A percentile compares a stretch with the other conserved stretches of the same genome.
These are phyloP conservation scores for Cucurbita pepo DNA, from an alignment of 306 rosid genomes.

Conservation along the genomic window DNA sequence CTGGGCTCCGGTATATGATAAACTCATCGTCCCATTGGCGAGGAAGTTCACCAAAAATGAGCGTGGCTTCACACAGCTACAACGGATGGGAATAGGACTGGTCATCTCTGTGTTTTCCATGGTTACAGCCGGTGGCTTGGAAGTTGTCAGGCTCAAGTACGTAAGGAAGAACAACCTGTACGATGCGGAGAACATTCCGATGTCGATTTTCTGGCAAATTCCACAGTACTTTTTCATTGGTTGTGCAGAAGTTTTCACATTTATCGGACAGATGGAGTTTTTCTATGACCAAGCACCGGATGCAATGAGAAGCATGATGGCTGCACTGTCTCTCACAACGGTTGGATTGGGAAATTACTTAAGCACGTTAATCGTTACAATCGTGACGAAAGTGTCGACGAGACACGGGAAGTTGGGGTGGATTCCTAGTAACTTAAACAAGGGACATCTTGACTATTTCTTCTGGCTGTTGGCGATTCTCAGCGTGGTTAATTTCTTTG, in stretches of 20 bases:
- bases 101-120: constrained; percentile 44
- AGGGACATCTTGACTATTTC: constrained; percentile 74
- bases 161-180: constrained; percentile 38
- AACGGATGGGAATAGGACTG: constrained; percentile 73
- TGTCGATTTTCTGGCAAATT: constrained; percentile 82
- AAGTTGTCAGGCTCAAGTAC: constrained; percentile 34
- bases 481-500: constrained; percentile 42
- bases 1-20: constrained; percentile 57
- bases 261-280: constrained; percentile 53
- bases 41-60: constrained; percentile 49
- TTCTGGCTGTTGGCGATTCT: constrained; percentile 57
- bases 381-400: constrained; percentile 47
- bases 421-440: constrained; percentile 71
- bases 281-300: constrained; percentile 76
- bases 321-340: constrained; percentile 64
- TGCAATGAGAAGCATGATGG: constrained; percentile 71
- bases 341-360: constrained; percentile 53
- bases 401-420: constrained; percentile 53
- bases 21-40: constrained; percentile 37
- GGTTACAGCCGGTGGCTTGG: constrained; percentile 58
- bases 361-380: constrained; percentile 52
- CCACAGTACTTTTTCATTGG: constrained; percentile 75
- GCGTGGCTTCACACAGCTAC: constrained; percentile 66
- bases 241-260: constrained; percentile 62
- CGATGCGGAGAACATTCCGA: constrained; percentile 35